phyloP scores from a whole-genome alignment of 257 asterid species.

The Striga asiatica region DNA sequence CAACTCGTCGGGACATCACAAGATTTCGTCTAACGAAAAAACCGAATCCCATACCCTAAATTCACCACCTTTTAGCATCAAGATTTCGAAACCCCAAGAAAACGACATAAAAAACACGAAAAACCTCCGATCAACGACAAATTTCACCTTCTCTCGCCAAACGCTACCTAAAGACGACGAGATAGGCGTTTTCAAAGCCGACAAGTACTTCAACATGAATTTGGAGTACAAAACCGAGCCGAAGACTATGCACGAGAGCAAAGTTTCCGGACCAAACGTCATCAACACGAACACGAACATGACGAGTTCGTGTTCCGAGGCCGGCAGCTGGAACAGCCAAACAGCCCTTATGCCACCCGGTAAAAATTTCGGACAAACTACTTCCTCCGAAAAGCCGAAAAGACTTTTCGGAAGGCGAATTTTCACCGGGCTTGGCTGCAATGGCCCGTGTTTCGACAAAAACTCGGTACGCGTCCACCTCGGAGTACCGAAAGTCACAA shows the following conservation, averaged over 20 bases:
- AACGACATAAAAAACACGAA: too few relatives aligned
- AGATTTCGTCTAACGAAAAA: constrained; percentile 13
- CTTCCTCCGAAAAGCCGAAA: constrained; percentile 22
- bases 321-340: constrained; percentile 9
- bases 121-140: constrained; percentile 34
- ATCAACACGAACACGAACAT: neutral
- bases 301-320: neutral
- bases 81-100: too few relatives aligned
- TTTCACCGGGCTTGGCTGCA: constrained; percentile 38
- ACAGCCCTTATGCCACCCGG: too few relatives aligned
- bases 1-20: constrained; percentile 29
- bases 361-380: too few relatives aligned
- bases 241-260: too few relatives aligned
- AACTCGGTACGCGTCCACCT: constrained; percentile 19
- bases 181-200: constrained; percentile 64
- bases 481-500: constrained; percentile 20
- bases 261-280: neutral
- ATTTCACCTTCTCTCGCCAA: constrained; percentile 29
- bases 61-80: too few relatives aligned
- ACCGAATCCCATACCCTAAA: constrained; percentile 24
- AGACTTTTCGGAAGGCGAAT: constrained; percentile 19
- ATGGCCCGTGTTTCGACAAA: constrained; percentile 45
- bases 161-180: constrained; percentile 37
- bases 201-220: constrained; percentile 69
- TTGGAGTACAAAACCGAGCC: too few relatives aligned